Conservation (phyloP, 345 rosid genomes). For the Chamaenerion angustifolium region DNA sequence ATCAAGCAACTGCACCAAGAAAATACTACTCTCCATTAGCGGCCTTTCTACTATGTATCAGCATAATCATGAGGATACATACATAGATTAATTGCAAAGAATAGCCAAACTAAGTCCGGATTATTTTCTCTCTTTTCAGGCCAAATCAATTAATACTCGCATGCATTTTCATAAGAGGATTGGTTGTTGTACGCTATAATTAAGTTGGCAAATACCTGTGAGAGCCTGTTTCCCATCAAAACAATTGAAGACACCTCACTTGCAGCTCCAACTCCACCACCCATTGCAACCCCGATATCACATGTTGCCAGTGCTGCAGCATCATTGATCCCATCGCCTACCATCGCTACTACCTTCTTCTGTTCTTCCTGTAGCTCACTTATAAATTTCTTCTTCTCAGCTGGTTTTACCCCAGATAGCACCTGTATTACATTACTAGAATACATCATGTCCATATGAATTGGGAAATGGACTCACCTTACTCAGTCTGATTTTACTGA, state of each 20-base stretch:
- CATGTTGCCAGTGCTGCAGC: constrained; percentile 93
- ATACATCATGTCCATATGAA: no score
- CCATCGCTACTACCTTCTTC: constrained; percentile 70
- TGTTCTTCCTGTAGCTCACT: constrained; percentile 53
- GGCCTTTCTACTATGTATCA: no score
- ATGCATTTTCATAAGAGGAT: neutral
- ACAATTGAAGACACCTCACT: constrained; percentile 91
- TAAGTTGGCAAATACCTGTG: constrained; percentile 50
- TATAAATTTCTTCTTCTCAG: constrained; percentile 62
- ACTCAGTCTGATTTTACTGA: no score
- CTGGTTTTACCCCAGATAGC: constrained; percentile 71
- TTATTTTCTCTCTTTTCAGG: no score
- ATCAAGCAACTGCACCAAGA: constrained; percentile 59
- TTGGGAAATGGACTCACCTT: no score
- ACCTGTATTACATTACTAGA: constrained; percentile 33
- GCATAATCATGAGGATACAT: no score
- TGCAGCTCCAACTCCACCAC: constrained; percentile 93
- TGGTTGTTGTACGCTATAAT: no score
- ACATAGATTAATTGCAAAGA: no score
- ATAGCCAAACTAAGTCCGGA: no score
- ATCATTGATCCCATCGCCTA: constrained; percentile 96
- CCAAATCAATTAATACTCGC: no score
- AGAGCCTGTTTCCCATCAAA: constrained; percentile 72
- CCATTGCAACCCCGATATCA: constrained; percentile 88
- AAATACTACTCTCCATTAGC: neutral